Evolutionary conservation across 2,329 filamentous ascomycete species (phyloP).

Genomic region (Trichoderma simmonsii): DNA sequence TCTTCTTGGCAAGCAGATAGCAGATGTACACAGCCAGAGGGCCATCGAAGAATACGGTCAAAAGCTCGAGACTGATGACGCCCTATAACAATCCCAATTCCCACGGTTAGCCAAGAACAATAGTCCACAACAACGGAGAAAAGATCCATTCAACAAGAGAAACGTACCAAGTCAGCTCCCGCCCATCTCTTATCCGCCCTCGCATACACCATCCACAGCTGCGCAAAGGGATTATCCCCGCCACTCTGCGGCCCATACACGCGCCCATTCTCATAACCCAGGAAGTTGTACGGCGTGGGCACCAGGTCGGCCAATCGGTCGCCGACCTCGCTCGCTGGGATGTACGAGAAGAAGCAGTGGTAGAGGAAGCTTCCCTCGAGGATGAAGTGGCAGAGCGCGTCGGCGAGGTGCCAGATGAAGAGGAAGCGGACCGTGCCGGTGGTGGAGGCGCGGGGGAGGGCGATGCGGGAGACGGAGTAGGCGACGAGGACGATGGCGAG

Average conservation of each 20-base stretch:
- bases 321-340: conserved; percentile 32
- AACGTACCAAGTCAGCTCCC: conserved; percentile 56
- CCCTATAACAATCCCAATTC: conserved; percentile 34
- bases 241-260: conserved; percentile 58
- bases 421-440: conserved; percentile 65
- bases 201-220: conserved; percentile 68
- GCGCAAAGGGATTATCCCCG: conserved; percentile 52
- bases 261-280: conserved; percentile 44
- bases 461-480: conserved; percentile 46
- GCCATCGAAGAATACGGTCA: conserved; percentile 62
- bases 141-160: neutral
- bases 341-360: conserved; percentile 78
- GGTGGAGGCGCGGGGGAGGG: conserved; percentile 47
- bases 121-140: neutral
- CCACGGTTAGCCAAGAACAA: conserved; percentile 3
- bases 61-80: conserved; percentile 61
- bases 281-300: conserved; percentile 51
- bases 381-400: conserved; percentile 85
- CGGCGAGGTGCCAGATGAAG: conserved; percentile 94
- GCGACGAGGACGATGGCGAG: conserved; percentile 50
- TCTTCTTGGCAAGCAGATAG: conserved; percentile 55
- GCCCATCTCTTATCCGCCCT: conserved; percentile 63
- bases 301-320: conserved; percentile 37
- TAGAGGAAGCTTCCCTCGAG: conserved; percentile 91
- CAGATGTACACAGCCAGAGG: conserved; percentile 59